Evolutionary conservation across 139 green algal species (phyloP), one percentile per base, ranked within the genome.

Genomic region (Eudorina sp.): DNA sequence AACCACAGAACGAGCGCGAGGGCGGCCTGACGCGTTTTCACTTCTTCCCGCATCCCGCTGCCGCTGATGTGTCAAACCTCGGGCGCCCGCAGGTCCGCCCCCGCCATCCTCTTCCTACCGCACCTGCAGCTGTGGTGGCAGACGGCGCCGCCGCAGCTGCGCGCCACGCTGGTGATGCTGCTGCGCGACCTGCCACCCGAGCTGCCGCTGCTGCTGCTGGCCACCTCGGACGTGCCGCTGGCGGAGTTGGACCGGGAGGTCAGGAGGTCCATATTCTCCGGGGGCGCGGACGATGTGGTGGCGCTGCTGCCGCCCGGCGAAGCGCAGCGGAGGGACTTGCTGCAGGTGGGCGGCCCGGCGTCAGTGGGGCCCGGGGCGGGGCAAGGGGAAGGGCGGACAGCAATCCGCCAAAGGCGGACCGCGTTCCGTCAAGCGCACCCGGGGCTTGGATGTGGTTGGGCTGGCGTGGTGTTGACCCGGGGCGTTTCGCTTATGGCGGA

Each of bases 81-180:
- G n/a, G n/a, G n/a, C n/a, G n/a, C n/a, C 4, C 88, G 95, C 19
- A 89, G 95, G 3, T 94, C 94, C 4, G 94, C 97, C 11, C 97
- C 97, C 19, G 93, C 96, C 21, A 87, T 99, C 36, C 93, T 99
- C 60, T 99, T 94, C 92, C 94, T 99, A 74, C 97, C 97, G 3
- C 96, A 99, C 84, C 84, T 91, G 34, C 84, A 92, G 82, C 79
- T 93, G 70, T 95, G 92, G 94, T 97, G 94, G 95, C 92, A 91
- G 36, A 94, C 94, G 0, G 95, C 97, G 27, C 90, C 93, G 55
- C 76, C 91, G 27, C 92, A 92, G 23, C 89, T 99, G 82, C 92
- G 97, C 14, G 93, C 95, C 40, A 94, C 94, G 48, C 91, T 99
- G 76, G 90, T 87, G 70, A 96, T 95, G 88, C 91, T 99, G 79